Evolutionary conservation across 2,329 filamentous ascomycete species (phyloP), one percentile per base, ranked within the genome.

Genomic region (Blastomyces emzantsi): DNA sequence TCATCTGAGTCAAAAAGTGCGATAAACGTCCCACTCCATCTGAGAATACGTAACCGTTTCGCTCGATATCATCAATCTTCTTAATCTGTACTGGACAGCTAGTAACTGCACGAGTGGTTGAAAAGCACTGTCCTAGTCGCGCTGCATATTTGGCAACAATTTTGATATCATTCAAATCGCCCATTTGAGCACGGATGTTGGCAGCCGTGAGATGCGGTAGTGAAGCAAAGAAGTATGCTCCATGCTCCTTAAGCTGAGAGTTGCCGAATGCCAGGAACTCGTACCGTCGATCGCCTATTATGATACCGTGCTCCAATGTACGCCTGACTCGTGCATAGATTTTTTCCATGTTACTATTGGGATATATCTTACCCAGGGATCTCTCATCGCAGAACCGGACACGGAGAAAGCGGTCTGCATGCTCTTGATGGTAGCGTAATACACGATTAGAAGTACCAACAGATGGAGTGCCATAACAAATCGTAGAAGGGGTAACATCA

Each of bases 21-120:
- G 93, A 97, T n/a, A 99, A 90, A 72, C 91, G 95, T 1, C 94
- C 94, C 2, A 97, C 90, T 0, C 94, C 94, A 70, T 99, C 94
- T 0, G 90, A 94, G 73, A 97, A 99, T 65, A 80, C 88, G 70
- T 85, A 87, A 0, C 80, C 83, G 57, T 89, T 86, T 1, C 82
- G 81, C 64, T 86, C 79, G 25, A 97, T 83, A 67, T 97, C 94
- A 0, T 81, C 75, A 41, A 93, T 84, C 5, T 80, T 79, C 15
- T 83, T 79, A 33, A 84, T 73, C 1, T 81, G 79, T 7, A 88
- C 83, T 0, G 81, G 82, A 28, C 87, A 84, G 19, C 85, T 82
- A 36, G 80, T 81, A 52, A 96, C 86, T 13, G 89, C 86, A 65
- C 90, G 81, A 0, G 94, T 99, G 0, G 93, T 97, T 0, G 94